phyloP scores from a whole-genome alignment of 805 yeast species.

The Brettanomyces custersianus region DNA sequence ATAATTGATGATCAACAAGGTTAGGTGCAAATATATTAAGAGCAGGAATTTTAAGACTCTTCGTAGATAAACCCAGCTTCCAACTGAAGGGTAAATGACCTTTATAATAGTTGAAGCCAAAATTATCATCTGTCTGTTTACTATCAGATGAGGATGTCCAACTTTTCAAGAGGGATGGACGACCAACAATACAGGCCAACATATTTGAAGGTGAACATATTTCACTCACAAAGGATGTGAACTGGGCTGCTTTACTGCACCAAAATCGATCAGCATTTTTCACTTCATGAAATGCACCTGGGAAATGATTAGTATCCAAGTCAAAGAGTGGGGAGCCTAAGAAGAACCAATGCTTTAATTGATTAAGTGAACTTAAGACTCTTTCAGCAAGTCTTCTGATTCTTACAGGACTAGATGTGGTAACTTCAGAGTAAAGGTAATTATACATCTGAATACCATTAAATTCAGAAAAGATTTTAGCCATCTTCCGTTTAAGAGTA shows the following conservation, averaged over 20 bases:
- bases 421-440: constrained; percentile 32
- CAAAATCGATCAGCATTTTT: not conserved
- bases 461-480: constrained; percentile 37
- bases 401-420: constrained; percentile 37
- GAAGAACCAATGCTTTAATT: constrained; percentile 31
- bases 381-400: constrained; percentile 31
- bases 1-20: constrained; percentile 21
- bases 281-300: constrained; percentile 12
- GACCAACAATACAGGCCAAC: not conserved
- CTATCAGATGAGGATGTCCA: too few species aligned
- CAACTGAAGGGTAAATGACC: not conserved
- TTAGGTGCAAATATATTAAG: constrained; percentile 30
- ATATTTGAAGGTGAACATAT: not conserved
- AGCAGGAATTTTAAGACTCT: constrained; percentile 16
- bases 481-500: constrained; percentile 20
- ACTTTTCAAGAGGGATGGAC: not conserved
- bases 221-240: not conserved
- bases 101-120: constrained; percentile 33
- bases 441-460: constrained; percentile 37
- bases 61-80: not conserved
- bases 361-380: constrained; percentile 29
- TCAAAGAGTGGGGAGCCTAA: constrained; percentile 31
- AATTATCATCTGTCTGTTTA: constrained; percentile 35
- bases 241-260: not conserved
- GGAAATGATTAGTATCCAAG: constrained; percentile 8